Evolutionary conservation across 805 yeast genomes (phyloP), one percentile per base, ranked within the genome.

Genomic region (Candida ovalis): DNA sequence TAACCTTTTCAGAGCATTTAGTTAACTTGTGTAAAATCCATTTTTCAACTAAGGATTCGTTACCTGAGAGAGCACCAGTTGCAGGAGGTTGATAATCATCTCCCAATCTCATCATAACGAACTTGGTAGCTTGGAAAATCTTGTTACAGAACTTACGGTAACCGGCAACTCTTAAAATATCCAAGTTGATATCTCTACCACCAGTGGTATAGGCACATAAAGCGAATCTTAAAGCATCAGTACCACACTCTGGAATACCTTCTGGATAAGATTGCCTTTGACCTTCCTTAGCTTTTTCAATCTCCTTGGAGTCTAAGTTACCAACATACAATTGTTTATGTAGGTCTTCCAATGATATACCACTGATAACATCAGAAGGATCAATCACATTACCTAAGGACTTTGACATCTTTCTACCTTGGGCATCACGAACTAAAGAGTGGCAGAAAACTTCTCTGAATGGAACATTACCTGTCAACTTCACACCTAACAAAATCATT

Each of bases 91-190:
- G 67, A 70, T 88, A 94, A 65, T 84, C 96, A 24, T 80, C 86
- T 52, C 98, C 98, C 54, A 94, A 78, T 69, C 95, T 84, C 82
- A 91, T 82, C 71, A 94, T 75, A 39, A 90, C 98, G 64, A 94
- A 94, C 74, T 94, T 94, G 53, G 98, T 91, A 46, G 99, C 99
- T 75, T 94, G 98, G 78, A 89, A 94, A 61, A 94, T 94, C 82
- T 94, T 94, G 83, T 94, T 94, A 78, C 99, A 90, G 87, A 94
- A 94, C 80, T 94, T 94, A 74, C 99, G 83, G 84, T 94, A 94
- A 63, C 98, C 99, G 69, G 94, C 98, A 58, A 94, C 97, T 74
- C 98, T 86, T 68, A 89, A 75, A 60, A 94, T 90, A 67, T 94
- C 97, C 67, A 94, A 78, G 74, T 94, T 94, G 69, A 94, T 94